Evolutionary conservation across 2,329 filamentous ascomycete genomes (phyloP).

Genomic region (Diaporthe sp.): DNA sequence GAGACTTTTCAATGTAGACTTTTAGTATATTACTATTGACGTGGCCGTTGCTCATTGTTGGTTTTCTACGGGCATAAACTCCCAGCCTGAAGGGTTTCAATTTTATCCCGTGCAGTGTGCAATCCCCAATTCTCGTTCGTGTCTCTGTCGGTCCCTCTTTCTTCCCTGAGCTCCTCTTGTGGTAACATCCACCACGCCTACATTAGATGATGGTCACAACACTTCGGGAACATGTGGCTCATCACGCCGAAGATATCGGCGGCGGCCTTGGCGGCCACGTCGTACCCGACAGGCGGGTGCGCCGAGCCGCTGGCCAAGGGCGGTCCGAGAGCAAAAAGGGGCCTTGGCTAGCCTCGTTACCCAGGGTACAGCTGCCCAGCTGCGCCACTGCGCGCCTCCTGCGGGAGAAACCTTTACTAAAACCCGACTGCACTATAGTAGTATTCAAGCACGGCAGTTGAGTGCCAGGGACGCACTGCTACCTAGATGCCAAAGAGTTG

Average conservation of each 20-base stretch:
- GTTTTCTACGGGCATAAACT: too few species aligned
- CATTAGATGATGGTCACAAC: neutral
- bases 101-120: too few species aligned
- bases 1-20: too few species aligned
- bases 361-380: neutral
- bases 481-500: neutral
- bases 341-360: neutral
- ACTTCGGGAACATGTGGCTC: neutral
- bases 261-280: slow-evolving; percentile 11
- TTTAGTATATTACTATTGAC: too few species aligned
- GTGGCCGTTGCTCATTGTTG: too few species aligned
- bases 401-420: neutral
- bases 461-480: slow-evolving; percentile 11
- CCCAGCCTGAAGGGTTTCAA: too few species aligned
- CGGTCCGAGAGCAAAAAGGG: slow-evolving; percentile 10
- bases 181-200: too few species aligned
- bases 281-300: neutral
- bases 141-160: too few species aligned
- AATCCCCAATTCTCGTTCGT: too few species aligned
- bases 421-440: neutral
- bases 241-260: neutral
- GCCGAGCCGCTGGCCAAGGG: slow-evolving; percentile 20
- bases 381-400: neutral
- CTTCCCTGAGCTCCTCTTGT: neutral
- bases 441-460: neutral